Percentiles rank a stretch among this genome's conserved stretches.
Conservation (phyloP, 2,329 filamentous ascomycete species). For the Xylaria sp. region DNA sequence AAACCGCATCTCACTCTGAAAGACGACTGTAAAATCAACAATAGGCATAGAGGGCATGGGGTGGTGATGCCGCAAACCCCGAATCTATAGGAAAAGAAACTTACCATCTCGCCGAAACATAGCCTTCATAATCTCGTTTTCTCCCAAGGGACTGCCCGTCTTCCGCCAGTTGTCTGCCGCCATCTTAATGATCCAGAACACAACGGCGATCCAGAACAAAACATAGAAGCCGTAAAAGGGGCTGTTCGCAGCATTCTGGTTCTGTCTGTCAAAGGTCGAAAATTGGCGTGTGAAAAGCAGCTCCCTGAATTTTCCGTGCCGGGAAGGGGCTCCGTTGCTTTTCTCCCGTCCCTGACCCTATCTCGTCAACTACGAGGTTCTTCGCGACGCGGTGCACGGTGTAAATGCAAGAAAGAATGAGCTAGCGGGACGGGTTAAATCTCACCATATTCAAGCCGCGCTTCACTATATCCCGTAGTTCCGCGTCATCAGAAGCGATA, state of each 20-base stretch:
- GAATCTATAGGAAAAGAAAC: conserved; percentile 27
- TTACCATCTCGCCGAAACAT: conserved; percentile 68
- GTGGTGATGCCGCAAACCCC: background rate
- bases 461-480: conserved; percentile 55
- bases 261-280: conserved; percentile 79
- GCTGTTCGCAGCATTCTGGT: conserved; percentile 70
- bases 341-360: conserved; percentile 36
- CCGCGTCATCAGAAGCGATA: conserved; percentile 51
- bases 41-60: background rate
- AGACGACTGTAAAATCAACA: background rate
- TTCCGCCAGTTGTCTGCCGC: conserved; percentile 74
- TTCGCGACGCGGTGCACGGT: background rate
- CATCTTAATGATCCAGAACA: conserved; percentile 73
- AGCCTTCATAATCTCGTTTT: conserved; percentile 75
- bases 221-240: conserved; percentile 84
- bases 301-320: conserved; percentile 57
- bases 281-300: conserved; percentile 79
- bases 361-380: background rate
- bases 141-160: conserved; percentile 76
- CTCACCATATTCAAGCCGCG: conserved; percentile 49
- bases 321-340: conserved; percentile 31
- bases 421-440: background rate
- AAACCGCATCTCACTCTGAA: background rate
- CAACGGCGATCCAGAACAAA: conserved; percentile 79
- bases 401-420: background rate